phyloP scores from a whole-genome alignment of 1,284 basidiomycete genomes.

The Dichomitus squalens region DNA sequence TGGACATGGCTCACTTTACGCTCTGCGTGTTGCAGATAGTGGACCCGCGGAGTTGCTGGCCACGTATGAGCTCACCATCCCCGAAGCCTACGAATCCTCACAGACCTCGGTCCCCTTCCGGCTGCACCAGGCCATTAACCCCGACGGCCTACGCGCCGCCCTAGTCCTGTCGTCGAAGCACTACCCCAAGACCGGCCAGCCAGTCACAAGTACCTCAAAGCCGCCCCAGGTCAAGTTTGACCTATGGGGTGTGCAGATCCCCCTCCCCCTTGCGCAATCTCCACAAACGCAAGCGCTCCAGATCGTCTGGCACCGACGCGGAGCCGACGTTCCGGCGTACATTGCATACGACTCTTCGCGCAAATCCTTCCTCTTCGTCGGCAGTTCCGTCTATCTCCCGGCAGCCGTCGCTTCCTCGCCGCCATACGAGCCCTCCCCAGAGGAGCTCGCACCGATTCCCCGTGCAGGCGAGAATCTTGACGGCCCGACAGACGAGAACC shows the following conservation, averaged over 20 bases:
- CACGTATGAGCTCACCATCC: constrained; percentile 51
- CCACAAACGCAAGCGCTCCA: constrained; percentile 42
- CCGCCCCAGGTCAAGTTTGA: constrained; percentile 51
- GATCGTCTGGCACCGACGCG: constrained; percentile 68
- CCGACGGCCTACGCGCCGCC: constrained; percentile 42
- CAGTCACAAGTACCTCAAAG: constrained; percentile 12
- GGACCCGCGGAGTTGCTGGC: constrained; percentile 51
- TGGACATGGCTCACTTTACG: constrained; percentile 72
- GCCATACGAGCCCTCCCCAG: constrained; percentile 56
- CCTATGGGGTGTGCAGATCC: constrained; percentile 58
- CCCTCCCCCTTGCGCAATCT: constrained; percentile 41
- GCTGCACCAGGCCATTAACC: constrained; percentile 48
- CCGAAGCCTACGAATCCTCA: constrained; percentile 21
- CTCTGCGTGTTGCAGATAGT: constrained; percentile 45
- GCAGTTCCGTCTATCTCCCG: constrained; percentile 56
- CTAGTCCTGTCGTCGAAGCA: constrained; percentile 60
- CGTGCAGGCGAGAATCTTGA: constrained; percentile 58
- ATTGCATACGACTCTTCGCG: constrained; percentile 50
- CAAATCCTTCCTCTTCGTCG: constrained; percentile 55
- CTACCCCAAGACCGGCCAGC: constrained; percentile 33
- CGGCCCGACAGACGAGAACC: constrained; percentile 24
- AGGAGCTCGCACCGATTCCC: constrained; percentile 71
- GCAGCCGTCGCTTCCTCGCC: constrained; percentile 35
- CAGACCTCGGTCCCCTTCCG: constrained; percentile 53
- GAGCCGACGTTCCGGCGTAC: constrained; percentile 72